These are phyloP conservation scores for Leptographium wingfieldii DNA, from an alignment of 2,329 filamentous ascomycete genomes.

Conservation along the genomic window DNA sequence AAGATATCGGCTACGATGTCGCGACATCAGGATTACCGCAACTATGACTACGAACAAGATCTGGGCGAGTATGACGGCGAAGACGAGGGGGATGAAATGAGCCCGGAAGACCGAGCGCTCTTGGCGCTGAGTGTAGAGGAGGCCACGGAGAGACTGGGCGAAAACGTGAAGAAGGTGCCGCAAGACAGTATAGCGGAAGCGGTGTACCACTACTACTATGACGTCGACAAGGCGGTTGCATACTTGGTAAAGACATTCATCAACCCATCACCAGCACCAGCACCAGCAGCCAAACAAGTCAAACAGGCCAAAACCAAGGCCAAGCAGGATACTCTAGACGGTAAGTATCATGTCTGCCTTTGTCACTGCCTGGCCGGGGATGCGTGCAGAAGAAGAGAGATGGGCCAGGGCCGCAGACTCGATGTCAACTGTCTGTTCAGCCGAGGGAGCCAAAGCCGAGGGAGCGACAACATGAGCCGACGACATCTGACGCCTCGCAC, in stretches of 20 bases:
- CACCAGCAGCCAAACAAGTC: constrained; percentile 25
- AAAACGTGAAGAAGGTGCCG: constrained; percentile 42
- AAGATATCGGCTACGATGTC: constrained; percentile 23
- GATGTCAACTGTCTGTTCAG: not conserved
- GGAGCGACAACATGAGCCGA: not conserved
- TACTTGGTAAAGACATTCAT: constrained; percentile 61
- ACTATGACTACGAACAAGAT: constrained; percentile 38
- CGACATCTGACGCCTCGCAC: not conserved
- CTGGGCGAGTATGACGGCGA: constrained; percentile 36
- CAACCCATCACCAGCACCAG: constrained; percentile 25
- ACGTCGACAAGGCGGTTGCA: constrained; percentile 70
- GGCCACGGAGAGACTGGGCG: constrained; percentile 54
- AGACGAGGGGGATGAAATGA: constrained; percentile 33
- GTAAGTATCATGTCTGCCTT: constrained; percentile 10
- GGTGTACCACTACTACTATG: constrained; percentile 93
- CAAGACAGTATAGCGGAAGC: constrained; percentile 68
- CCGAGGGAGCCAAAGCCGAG: not conserved
- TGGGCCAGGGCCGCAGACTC: not conserved
- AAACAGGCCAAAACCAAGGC: constrained; percentile 14
- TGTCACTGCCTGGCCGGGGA: not conserved
- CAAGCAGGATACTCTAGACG: constrained; percentile 8
- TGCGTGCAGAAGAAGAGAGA: no score
- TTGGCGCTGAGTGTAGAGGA: constrained; percentile 55
- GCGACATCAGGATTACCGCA: constrained; percentile 32
- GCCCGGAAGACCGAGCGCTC: constrained; percentile 31